Evolutionary conservation across 1,284 basidiomycete species (phyloP), one percentile per base, ranked within the genome.

Genomic region (Mrakiaceae sp.): DNA sequence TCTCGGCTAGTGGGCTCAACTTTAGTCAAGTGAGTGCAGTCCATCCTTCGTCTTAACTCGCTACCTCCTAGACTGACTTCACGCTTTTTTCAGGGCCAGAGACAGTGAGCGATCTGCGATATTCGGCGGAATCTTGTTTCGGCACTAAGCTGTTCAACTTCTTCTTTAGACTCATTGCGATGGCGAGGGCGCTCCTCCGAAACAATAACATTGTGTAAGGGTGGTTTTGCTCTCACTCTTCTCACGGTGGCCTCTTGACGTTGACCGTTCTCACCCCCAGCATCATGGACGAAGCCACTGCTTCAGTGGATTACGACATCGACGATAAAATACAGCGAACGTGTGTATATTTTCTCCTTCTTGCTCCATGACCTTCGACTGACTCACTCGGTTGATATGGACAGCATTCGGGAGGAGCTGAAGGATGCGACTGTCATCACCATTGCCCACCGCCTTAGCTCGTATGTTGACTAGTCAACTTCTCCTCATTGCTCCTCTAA

Each of bases 251-350:
- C 40, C 14, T 12, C 53, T 52, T 16, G 5, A 12, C 42, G 11
- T 46, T 57, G 14, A 14, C n/a, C 9, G 16, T 40, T 52, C 3
- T 50, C 9, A 2, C 8, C n/a, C 16, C 10, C 54, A 58, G 53
- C 27, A 83, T 92, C 44, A 79, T 92, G 66, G 90, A 93, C 73
- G 90, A 93, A 74, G 88, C 87, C 7, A 90, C 87, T 0, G 86
- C 87, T 3, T 85, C 86, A 67, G 85, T 90, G 55, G 87, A 89
- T 73, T 87, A 88, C 71, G 83, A 81, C 5, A 88, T 87, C 40
- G 72, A 74, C 69, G 74, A 72, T 66, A 75, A 87, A 74, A 90
- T 95, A 64, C 89, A 92, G 74, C 27, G 27, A 27, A 27, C 27
- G 27, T 27, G 27, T 27, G 27, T 27, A 27, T 27, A 27, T 27